Conservation (phyloP, 805 yeast genomes). For the Nakazawaea sp. region DNA sequence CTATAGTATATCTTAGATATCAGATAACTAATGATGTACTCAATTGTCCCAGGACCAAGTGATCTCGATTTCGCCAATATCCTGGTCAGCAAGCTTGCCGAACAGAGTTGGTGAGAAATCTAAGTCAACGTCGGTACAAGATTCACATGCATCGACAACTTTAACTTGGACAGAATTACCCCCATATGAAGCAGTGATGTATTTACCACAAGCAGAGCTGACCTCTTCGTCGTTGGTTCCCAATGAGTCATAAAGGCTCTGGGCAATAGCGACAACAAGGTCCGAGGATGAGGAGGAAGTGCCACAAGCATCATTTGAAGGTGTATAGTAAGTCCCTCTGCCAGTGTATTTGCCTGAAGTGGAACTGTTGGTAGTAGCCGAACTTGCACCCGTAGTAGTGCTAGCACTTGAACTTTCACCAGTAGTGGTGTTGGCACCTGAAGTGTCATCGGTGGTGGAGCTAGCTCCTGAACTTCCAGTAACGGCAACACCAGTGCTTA, state of each 20-base stretch:
- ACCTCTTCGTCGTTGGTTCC: slow-evolving; percentile 27
- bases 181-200: slow-evolving; percentile 36
- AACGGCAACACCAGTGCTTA: too few relatives aligned
- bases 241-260: slow-evolving; percentile 32
- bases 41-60: slow-evolving; percentile 31
- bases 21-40: too few relatives aligned
- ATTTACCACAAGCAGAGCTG: slow-evolving; percentile 30
- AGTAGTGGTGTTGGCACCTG: too few relatives aligned
- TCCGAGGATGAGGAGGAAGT: slow-evolving; percentile 36
- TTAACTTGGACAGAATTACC: slow-evolving; percentile 50
- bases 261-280: slow-evolving; percentile 45
- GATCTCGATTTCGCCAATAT: slow-evolving; percentile 46
- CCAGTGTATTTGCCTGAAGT: too few relatives aligned
- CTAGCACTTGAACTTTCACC: too few relatives aligned
- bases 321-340: slow-evolving; percentile 35
- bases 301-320: slow-evolving; percentile 53
- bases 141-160: slow-evolving; percentile 52
- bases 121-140: slow-evolving; percentile 41
- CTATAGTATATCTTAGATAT: too few relatives aligned
- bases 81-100: slow-evolving; percentile 38
- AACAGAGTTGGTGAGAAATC: slow-evolving; percentile 62
- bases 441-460: too few relatives aligned
- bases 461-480: too few relatives aligned
- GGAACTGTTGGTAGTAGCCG: too few relatives aligned
- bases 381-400: too few relatives aligned